These are phyloP conservation scores for Thymus quinquecostatus DNA, from an alignment of 257 asterid species.

Conservation along the genomic window DNA sequence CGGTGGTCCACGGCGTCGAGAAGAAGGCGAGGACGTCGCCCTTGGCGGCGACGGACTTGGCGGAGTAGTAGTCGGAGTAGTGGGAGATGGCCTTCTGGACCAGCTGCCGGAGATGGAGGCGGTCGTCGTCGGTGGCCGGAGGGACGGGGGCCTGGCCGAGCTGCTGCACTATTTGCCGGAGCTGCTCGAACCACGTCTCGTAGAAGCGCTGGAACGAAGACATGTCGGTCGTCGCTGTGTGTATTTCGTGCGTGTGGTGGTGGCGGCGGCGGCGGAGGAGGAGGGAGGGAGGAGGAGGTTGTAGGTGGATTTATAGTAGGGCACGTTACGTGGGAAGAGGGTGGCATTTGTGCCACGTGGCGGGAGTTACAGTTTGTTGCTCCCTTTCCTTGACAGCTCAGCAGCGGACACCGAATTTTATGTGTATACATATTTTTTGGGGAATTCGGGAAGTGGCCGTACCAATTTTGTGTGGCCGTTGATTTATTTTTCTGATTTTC, in stretches of 20 bases:
- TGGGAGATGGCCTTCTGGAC: constrained; percentile 51
- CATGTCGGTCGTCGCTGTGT: background rate
- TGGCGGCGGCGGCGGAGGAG: too few relatives aligned
- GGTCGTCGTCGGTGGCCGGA: constrained; percentile 45
- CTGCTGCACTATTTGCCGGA: constrained; percentile 44
- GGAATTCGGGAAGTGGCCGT: too few relatives aligned
- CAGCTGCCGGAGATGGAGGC: constrained; percentile 40
- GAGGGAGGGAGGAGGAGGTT: too few relatives aligned
- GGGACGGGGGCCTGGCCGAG: constrained; percentile 44
- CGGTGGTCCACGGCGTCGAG: constrained; percentile 63
- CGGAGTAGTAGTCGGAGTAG: constrained; percentile 56
- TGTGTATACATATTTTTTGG: too few relatives aligned
- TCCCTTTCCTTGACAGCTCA: background rate
- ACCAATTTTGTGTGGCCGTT: too few relatives aligned
- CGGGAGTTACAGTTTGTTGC: background rate
- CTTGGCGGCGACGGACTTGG: constrained; percentile 49
- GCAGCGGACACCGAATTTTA: background rate
- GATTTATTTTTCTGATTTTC: too few relatives aligned
- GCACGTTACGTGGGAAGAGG: background rate
- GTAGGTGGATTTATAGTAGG: background rate
- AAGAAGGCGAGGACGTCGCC: constrained; percentile 53
- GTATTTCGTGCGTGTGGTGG: background rate
- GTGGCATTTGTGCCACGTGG: background rate
- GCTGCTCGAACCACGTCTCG: constrained; percentile 62
- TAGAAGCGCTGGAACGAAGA: constrained; percentile 57